A percentile compares a stretch with the other conserved stretches of the same genome.
Evolutionary conservation across 495 filamentous ascomycete genomes (phyloP).

Genomic region (Hamigera avellanea): DNA sequence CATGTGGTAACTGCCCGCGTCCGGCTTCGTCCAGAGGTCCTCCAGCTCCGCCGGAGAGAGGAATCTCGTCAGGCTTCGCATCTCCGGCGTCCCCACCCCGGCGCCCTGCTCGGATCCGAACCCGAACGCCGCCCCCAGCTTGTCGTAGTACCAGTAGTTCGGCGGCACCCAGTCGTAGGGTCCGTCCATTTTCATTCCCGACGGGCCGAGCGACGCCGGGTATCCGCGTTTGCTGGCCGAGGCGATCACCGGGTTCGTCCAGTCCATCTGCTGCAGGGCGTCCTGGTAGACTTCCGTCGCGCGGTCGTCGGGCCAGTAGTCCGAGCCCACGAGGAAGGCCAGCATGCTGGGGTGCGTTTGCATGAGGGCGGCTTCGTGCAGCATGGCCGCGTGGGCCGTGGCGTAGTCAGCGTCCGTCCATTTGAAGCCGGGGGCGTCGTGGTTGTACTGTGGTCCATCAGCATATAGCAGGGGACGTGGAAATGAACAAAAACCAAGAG

Average conservation of each 20-base stretch:
- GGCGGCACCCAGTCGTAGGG: constrained; percentile 60
- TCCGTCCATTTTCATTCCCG: constrained; percentile 56
- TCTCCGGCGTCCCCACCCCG: constrained; percentile 50
- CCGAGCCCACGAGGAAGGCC: constrained; percentile 46
- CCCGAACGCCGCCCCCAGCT: constrained; percentile 46
- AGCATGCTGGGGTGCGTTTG: constrained; percentile 46
- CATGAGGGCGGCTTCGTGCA: constrained; percentile 48
- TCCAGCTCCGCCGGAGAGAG: constrained; percentile 37
- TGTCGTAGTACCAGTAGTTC: constrained; percentile 47
- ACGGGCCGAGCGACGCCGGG: constrained; percentile 37
- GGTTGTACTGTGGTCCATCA: constrained; percentile 39
- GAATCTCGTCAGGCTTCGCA: constrained; percentile 42
- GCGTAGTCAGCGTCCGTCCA: constrained; percentile 44
- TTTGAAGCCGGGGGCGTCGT: constrained; percentile 32
- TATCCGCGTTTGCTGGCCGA: constrained; percentile 46
- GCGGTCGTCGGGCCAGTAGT: constrained; percentile 49
- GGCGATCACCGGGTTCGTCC: constrained; percentile 44
- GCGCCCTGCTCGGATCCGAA: constrained; percentile 51
- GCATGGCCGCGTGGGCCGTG: constrained; percentile 41
- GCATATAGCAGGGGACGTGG: not conserved
- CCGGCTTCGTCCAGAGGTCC: constrained; percentile 41
- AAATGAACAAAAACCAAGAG: not conserved
- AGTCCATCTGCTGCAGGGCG: constrained; percentile 39
- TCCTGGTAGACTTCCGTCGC: constrained; percentile 40
- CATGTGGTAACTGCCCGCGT: constrained; percentile 49